Percentiles rank a stretch among this genome's conserved stretches.
Conservation (phyloP, 176 grass and related monocot species). For the Aechmea fasciata region DNA sequence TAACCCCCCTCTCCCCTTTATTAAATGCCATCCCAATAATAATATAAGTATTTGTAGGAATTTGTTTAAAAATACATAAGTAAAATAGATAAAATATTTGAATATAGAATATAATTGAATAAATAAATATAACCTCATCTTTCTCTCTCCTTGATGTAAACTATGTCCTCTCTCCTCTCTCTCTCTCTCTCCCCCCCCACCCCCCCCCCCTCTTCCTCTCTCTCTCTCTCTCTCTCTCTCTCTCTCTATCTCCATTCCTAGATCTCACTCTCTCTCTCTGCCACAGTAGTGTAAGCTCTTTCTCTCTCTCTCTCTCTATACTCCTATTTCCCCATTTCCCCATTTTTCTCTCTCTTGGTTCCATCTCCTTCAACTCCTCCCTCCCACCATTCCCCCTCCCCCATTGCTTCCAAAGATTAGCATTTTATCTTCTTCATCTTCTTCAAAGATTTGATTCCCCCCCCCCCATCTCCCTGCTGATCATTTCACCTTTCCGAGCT, state of each 20-base stretch:
- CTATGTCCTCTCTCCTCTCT: neutral
- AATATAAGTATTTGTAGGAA: neutral
- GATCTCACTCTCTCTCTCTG: conserved; percentile 29
- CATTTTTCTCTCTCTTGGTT: conserved; percentile 16
- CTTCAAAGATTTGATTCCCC: neutral
- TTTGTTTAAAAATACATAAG: neutral
- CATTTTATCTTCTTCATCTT: neutral
- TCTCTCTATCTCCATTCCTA: neutral
- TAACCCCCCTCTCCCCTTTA: neutral
- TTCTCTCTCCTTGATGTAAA: neutral
- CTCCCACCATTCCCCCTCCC: conserved; percentile 16
- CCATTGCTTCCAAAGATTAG: conserved; percentile 13
- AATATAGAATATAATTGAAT: conserved; percentile 9
- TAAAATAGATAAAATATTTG: conserved; percentile 12
- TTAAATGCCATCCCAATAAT: conserved; percentile 11
- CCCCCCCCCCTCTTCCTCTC: neutral
- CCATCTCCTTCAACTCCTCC: conserved; percentile 12
- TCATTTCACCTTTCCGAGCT: neutral
- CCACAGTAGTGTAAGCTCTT: conserved; percentile 26
- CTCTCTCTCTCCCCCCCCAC: neutral
- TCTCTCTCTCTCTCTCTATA: neutral
- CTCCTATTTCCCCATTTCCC: neutral
- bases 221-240: neutral
- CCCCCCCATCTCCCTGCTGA: neutral
- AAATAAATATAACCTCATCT: conserved; percentile 31